A percentile compares a stretch with the other conserved stretches of the same genome.
These are phyloP conservation scores for Pyrenophora teres DNA, from an alignment of 2,329 filamentous ascomycete genomes.

Conservation along the genomic window DNA sequence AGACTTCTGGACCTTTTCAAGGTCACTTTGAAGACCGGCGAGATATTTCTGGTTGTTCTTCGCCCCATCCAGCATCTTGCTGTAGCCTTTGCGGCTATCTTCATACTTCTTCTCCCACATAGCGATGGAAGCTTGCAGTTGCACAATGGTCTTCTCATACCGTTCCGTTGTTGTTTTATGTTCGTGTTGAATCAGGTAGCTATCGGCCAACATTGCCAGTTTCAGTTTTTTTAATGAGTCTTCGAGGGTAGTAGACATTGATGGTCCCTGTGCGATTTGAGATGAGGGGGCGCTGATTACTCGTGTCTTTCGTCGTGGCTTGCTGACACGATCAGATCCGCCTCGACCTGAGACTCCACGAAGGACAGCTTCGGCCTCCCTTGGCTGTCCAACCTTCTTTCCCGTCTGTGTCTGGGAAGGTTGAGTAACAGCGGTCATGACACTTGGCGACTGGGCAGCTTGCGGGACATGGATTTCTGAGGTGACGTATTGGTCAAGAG, in stretches of 20 bases:
- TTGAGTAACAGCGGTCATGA: neutral
- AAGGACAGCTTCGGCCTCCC: neutral
- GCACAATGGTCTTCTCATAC: conserved; percentile 10
- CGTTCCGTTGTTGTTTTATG: conserved; percentile 1
- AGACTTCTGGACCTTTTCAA: conserved; percentile 25
- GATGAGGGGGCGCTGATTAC: neutral
- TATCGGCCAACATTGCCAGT: conserved; percentile 15
- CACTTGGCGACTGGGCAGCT: neutral
- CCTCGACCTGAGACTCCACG: neutral
- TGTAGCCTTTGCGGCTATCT: conserved; percentile 1
- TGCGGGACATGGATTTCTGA: neutral
- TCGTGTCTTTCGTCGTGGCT: conserved; percentile 14
- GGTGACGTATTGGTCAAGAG: neutral
- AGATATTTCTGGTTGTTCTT: conserved; percentile 32
- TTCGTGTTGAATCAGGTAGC: conserved; percentile 15
- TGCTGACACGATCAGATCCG: conserved; percentile 11
- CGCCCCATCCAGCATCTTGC: conserved; percentile 18
- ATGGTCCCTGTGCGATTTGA: neutral
- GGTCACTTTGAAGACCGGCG: conserved; percentile 36
- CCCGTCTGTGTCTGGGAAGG: neutral
- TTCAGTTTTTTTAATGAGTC: conserved; percentile 11
- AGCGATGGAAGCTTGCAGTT: conserved; percentile 13
- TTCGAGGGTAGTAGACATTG: conserved; percentile 7
- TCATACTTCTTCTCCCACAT: conserved; percentile 14
- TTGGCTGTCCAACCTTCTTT: neutral